phyloP scores from a whole-genome alignment of 148 eudicot genomes.

The Spergularia marina region DNA sequence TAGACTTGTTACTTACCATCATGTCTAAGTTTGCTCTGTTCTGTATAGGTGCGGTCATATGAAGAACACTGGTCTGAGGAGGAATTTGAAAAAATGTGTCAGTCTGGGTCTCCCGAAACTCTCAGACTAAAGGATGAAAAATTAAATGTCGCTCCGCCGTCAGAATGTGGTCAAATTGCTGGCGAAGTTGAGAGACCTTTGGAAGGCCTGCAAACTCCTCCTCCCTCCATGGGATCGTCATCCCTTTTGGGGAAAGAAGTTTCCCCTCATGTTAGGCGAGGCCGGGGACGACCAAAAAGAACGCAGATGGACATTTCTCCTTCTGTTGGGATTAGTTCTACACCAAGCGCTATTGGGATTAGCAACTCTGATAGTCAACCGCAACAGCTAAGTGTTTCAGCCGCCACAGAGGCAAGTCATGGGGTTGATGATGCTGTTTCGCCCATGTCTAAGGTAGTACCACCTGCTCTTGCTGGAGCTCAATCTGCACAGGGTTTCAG shows the following conservation, averaged over 20 bases:
- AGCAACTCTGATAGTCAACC: conserved; percentile 15
- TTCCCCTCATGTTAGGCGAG: conserved; percentile 67
- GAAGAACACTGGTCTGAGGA: conserved; percentile 99
- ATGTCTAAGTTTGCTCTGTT: conserved; percentile 11
- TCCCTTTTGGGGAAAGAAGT: conserved; percentile 38
- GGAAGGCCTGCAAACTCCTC: conserved; percentile 25
- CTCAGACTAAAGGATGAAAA: conserved; percentile 48
- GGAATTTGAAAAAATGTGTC: conserved; percentile 92
- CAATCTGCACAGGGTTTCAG: conserved; percentile 15
- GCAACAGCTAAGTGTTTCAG: conserved; percentile 25
- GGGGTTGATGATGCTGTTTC: conserved; percentile 34
- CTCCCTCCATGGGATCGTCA: conserved; percentile 25
- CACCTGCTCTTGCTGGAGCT: conserved; percentile 11
- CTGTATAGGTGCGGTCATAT: conserved; percentile 81
- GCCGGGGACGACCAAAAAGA: conserved; percentile 91
- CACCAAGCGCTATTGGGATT: conserved; percentile 24
- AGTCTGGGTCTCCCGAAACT: conserved; percentile 62
- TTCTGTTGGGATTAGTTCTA: conserved; percentile 23
- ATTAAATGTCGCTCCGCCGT: conserved; percentile 28
- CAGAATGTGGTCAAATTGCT: conserved; percentile 26
- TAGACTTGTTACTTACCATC: not conserved
- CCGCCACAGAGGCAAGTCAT: conserved; percentile 17
- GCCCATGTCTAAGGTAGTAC: conserved; percentile 33
- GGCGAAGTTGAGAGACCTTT: conserved; percentile 36
- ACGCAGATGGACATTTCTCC: conserved; percentile 32